Evolutionary conservation across 306 rosid genomes (phyloP).

Genomic region (Fagus crenata): DNA sequence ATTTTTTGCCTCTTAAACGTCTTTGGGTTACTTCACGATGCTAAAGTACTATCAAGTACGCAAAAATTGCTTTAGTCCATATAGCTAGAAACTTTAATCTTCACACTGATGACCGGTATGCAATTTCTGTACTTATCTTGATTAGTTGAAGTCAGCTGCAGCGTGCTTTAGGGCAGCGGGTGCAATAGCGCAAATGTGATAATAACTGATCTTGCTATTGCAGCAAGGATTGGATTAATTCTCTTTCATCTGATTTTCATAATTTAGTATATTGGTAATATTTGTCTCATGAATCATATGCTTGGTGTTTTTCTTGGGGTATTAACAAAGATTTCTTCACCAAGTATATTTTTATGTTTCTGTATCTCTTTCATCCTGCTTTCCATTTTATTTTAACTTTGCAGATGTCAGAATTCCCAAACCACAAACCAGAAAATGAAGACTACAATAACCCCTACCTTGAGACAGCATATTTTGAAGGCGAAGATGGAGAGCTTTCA

Average conservation of each 20-base stretch:
- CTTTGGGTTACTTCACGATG: not conserved
- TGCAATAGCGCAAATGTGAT: not conserved
- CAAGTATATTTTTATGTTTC: not conserved
- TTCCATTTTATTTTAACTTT: not conserved
- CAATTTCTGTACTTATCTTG: conserved; percentile 2
- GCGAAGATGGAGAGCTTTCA: conserved; percentile 80
- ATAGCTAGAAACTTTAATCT: not conserved
- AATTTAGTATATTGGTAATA: not conserved
- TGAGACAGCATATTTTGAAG: conserved; percentile 50
- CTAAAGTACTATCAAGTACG: not conserved
- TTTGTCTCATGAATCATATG: not conserved
- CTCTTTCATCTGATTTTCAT: not conserved
- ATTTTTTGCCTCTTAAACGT: not conserved
- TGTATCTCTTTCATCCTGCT: not conserved
- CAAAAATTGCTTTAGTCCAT: not conserved
- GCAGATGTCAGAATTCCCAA: conserved; percentile 30
- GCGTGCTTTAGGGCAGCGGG: not conserved
- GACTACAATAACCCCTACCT: conserved; percentile 38
- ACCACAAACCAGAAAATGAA: conserved; percentile 46
- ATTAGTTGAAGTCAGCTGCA: not conserved
- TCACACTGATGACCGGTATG: not conserved
- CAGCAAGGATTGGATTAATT: not conserved
- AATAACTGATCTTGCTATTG: not conserved
- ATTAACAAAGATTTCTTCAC: not conserved
- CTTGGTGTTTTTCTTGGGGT: not conserved